Base-by-base conservation (phyloP, 495 filamentous ascomycete genomes). In the Annulohypoxylon bovei region DNA sequence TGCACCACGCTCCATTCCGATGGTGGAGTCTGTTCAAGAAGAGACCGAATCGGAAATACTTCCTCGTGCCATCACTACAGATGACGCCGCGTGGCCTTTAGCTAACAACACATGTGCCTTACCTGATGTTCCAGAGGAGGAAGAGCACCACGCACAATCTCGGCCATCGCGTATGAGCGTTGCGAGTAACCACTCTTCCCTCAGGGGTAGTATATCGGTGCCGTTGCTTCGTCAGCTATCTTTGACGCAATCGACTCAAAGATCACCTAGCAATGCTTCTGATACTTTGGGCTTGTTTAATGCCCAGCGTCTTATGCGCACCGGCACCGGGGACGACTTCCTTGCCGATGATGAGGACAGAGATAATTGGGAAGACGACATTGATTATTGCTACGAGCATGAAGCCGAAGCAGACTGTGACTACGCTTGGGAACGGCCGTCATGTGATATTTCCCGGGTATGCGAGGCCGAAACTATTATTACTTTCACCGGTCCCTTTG, bases 381-480 rank as follows among this genome's bases (percentile, higher is more conserved):
- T 98, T 71, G 94, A 97, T 76, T 98, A 92, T 77, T 95, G 91
- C 76, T 98, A 98, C 73, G 92, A 97, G 67, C 88, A 95, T 77
- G 93, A 90, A 49, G 93, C 91, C 6, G 95, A 98, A 77, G 93
- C 93, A 1, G 88, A 93, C 71, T 97, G 92, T 74, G 88, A 98
- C 70, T 97, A 94, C 68, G 91, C 95, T 65, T 97, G 93, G 93
- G 86, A 89, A 49, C 86, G 88, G 9, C 78, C 81, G 8, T 86
- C 83, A 1, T 62, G 81, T 44, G 83, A 86, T 46, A 66, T 80
- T 27, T 72, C 65, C 55, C 78, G 81, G 8, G 72, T 74, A 1
- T 65, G 74, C 40, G 68, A 76, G 35, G 68, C 73, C 11, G 64
- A 76, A 30, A 74, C 75, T 18, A 39, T 62, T 1, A 35, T 63